Evolutionary conservation across 2,329 filamentous ascomycete species (phyloP).

Genomic region (Monosporascus sp.): DNA sequence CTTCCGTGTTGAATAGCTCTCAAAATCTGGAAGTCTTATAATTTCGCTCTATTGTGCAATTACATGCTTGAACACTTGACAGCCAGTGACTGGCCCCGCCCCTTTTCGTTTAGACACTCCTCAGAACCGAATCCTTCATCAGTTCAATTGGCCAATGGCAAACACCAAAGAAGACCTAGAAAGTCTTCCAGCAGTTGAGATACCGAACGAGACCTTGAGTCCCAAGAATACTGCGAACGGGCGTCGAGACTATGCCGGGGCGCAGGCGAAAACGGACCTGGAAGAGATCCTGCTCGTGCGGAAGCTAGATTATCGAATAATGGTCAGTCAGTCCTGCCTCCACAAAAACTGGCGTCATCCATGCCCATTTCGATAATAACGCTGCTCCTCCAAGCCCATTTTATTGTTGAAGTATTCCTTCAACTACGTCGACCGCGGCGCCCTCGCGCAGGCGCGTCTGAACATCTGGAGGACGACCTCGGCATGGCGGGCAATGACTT

Average conservation of each 20-base stretch:
- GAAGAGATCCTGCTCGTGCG: conserved; percentile 33
- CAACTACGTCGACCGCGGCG: conserved; percentile 40
- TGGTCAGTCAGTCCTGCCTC: conserved; percentile 23
- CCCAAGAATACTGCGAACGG: neutral
- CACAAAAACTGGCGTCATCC: neutral
- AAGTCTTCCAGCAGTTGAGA: neutral
- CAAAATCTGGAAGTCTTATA: too few species aligned
- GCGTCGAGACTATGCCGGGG: conserved; percentile 32
- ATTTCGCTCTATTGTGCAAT: too few species aligned
- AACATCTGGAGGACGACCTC: conserved; percentile 37
- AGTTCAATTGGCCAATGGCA: neutral
- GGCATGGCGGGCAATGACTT: conserved; percentile 32
- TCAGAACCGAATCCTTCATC: too few species aligned
- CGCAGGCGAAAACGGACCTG: conserved; percentile 32
- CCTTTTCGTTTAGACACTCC: too few species aligned
- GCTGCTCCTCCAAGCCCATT: conserved; percentile 19
- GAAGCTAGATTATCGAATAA: conserved; percentile 36
- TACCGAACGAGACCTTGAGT: neutral
- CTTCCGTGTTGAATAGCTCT: too few species aligned
- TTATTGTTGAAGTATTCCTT: conserved; percentile 40
- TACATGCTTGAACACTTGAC: too few species aligned
- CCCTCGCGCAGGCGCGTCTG: conserved; percentile 40
- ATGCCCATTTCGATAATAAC: neutral
- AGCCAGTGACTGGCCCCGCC: too few species aligned
- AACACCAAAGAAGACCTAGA: neutral